Conservation (phyloP, 2,329 filamentous ascomycete genomes). For the Leptographium flavum region DNA sequence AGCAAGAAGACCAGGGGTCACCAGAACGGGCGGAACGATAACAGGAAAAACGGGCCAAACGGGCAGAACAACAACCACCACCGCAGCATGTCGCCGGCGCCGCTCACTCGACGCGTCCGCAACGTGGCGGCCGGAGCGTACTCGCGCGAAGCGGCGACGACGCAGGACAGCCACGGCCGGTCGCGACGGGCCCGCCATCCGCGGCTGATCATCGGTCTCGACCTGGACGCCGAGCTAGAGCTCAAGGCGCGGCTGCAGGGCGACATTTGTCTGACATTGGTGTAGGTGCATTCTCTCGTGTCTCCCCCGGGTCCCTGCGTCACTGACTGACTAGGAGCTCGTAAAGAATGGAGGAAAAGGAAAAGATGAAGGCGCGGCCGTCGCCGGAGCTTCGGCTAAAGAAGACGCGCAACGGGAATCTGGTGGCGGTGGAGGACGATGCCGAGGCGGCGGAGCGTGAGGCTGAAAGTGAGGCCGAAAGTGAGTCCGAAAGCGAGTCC, state of each 20-base stretch:
- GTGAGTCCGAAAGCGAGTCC: neutral
- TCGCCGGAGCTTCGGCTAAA: conserved; percentile 8
- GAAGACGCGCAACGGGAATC: conserved; percentile 3
- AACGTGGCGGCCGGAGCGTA: neutral
- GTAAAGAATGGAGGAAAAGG: conserved; percentile 9
- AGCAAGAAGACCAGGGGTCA: neutral
- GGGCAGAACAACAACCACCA: neutral
- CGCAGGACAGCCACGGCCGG: neutral
- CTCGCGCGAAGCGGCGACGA: neutral
- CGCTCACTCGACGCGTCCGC: neutral
- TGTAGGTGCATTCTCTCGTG: conserved; percentile 35
- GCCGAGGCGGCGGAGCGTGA: neutral
- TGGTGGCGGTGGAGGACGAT: conserved; percentile 4
- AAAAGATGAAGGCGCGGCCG: conserved; percentile 1
- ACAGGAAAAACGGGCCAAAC: too few relatives aligned
- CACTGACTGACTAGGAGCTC: neutral
- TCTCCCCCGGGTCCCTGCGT: neutral
- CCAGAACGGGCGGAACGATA: neutral
- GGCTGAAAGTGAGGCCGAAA: neutral
- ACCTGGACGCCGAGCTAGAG: conserved; percentile 64
- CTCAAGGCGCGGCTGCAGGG: conserved; percentile 69
- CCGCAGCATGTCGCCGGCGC: neutral
- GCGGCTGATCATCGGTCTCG: conserved; percentile 24
- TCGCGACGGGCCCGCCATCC: conserved; percentile 3
- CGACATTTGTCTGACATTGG: conserved; percentile 55